Evolutionary conservation across 805 yeast species (phyloP).

Genomic region (Spencermartinsiella europaea): DNA sequence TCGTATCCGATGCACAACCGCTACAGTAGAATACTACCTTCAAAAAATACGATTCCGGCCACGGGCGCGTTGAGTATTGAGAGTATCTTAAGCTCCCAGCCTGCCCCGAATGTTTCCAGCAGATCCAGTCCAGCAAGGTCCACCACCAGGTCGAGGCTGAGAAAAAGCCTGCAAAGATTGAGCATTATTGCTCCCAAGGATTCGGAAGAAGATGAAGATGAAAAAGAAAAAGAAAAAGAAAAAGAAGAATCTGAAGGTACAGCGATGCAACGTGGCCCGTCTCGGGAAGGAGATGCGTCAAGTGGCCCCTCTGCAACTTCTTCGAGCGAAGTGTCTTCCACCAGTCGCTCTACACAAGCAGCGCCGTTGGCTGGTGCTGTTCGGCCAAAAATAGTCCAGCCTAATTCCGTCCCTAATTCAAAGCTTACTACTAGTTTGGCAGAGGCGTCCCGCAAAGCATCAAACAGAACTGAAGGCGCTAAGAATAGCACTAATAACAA

Average conservation of each 20-base stretch:
- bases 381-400: too few relatives aligned
- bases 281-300: background rate
- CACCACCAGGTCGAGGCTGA: slow-evolving; percentile 2
- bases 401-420: background rate
- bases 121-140: background rate
- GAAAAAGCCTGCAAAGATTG: background rate
- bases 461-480: background rate
- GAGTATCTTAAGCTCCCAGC: slow-evolving; percentile 7
- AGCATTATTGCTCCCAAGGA: background rate
- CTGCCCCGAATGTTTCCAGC: background rate
- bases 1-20: slow-evolving; percentile 5
- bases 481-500: background rate
- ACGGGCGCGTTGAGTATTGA: slow-evolving; percentile 21
- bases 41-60: slow-evolving; percentile 6
- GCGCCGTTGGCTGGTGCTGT: too few relatives aligned
- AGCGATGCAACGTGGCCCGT: too few relatives aligned
- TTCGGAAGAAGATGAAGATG: background rate
- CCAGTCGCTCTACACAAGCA: background rate
- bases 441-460: background rate
- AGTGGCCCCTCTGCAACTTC: background rate
- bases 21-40: background rate
- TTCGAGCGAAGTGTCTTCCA: background rate
- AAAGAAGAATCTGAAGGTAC: background rate
- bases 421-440: background rate
- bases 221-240: background rate